Conservation (phyloP, 768 basidiomycete species). For the Amylocystis lapponica region DNA sequence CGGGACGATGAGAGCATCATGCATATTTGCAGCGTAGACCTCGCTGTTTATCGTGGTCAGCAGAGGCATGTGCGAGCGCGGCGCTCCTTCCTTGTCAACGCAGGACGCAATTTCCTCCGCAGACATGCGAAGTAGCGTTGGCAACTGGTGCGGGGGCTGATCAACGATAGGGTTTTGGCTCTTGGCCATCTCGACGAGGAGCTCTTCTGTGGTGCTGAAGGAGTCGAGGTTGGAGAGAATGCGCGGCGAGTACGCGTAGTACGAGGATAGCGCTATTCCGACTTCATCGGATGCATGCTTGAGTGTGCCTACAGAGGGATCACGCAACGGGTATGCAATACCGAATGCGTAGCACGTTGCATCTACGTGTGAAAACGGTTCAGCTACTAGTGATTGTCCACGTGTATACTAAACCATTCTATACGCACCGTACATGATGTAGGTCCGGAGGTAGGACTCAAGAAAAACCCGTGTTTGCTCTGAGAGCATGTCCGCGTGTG, state of each 20-base stretch:
- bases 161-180: neutral
- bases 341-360: no score
- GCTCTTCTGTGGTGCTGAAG: neutral
- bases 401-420: constrained; percentile 12
- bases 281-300: constrained; percentile 13
- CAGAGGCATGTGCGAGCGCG: neutral
- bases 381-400: constrained; percentile 11
- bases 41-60: neutral
- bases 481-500: constrained; percentile 16
- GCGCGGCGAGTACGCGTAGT: constrained; percentile 1
- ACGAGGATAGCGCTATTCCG: neutral
- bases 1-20: neutral
- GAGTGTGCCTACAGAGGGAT: constrained; percentile 21
- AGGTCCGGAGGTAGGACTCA: constrained; percentile 17
- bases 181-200: neutral
- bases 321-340: no score
- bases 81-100: neutral
- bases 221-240: neutral
- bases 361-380: constrained; percentile 18
- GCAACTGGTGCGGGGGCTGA: neutral
- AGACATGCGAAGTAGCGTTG: neutral
- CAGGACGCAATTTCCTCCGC: neutral
- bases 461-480: constrained; percentile 13
- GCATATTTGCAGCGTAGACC: neutral
- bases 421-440: constrained; percentile 27